These are phyloP conservation scores for Verticillium zaregamsianum DNA, from an alignment of 2,329 filamentous ascomycete species.

Conservation along the genomic window DNA sequence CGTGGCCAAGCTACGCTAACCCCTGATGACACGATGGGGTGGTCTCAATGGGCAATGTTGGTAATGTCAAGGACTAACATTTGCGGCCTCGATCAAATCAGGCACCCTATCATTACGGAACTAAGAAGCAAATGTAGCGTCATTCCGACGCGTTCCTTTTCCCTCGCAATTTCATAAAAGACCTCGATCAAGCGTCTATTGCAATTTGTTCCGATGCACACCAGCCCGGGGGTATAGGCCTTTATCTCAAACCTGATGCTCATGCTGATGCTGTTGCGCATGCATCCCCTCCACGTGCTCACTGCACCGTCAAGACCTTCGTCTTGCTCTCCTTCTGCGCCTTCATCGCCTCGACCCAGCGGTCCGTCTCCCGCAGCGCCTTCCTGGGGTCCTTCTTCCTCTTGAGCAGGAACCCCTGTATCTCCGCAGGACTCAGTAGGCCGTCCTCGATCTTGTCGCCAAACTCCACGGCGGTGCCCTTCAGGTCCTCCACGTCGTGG, in stretches of 20 bases:
- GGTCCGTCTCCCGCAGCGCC: constrained; percentile 48
- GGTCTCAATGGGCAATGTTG: too few relatives aligned
- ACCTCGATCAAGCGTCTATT: too few relatives aligned
- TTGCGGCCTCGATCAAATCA: too few relatives aligned
- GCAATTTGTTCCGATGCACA: neutral
- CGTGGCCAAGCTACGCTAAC: too few relatives aligned
- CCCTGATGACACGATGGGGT: too few relatives aligned
- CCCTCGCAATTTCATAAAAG: too few relatives aligned
- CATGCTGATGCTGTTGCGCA: neutral
- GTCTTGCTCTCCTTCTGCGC: constrained; percentile 46
- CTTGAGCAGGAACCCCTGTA: constrained; percentile 62
- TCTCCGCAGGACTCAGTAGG: constrained; percentile 55
- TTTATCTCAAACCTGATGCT: neutral
- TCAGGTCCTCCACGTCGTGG: constrained; percentile 31
- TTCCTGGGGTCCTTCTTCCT: constrained; percentile 53
- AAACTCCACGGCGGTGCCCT: constrained; percentile 43
- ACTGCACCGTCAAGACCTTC: constrained; percentile 31
- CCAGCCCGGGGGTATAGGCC: neutral
- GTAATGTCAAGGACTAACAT: too few relatives aligned
- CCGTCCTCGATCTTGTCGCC: constrained; percentile 47
- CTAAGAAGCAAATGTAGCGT: too few relatives aligned
- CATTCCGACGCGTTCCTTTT: too few relatives aligned
- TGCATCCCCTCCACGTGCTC: neutral
- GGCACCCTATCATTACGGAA: too few relatives aligned
- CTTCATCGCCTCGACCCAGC: constrained; percentile 48